phyloP scores from a whole-genome alignment of 164 flowering plant species.

The Sedum album region DNA sequence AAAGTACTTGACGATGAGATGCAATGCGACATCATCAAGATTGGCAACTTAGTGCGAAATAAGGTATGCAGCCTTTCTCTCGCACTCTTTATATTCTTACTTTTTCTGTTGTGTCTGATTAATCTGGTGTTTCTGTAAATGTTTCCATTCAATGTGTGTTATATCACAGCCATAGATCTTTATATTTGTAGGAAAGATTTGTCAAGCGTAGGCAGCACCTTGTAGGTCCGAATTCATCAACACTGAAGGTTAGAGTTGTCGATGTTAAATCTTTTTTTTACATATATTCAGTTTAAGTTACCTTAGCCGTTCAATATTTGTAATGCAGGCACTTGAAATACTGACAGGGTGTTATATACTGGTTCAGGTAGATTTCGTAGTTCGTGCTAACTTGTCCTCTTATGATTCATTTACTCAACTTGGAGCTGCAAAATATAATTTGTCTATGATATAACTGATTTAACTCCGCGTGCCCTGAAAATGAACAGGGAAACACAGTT shows the following conservation, averaged over 20 bases:
- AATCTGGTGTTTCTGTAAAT: neutral
- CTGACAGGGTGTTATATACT: slow-evolving; percentile 88
- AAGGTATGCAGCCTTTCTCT: slow-evolving; percentile 42
- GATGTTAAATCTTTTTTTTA: neutral
- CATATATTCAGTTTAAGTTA: neutral
- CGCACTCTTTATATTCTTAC: neutral
- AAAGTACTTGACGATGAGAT: slow-evolving; percentile 82
- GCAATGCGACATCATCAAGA: slow-evolving; percentile 90
- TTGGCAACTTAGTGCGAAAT: slow-evolving; percentile 62
- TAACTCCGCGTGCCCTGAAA: slow-evolving; percentile 5
- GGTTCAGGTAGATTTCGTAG: slow-evolving; percentile 50
- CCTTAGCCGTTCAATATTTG: neutral
- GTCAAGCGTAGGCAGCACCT: slow-evolving; percentile 83
- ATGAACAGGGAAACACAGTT: slow-evolving; percentile 74
- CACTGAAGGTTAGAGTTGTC: slow-evolving; percentile 53
- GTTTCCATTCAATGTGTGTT: neutral
- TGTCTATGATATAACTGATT: neutral
- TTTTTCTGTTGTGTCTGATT: neutral
- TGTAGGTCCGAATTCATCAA: slow-evolving; percentile 78
- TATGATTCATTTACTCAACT: neutral
- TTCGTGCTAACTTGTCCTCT: neutral
- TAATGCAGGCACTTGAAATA: slow-evolving; percentile 83
- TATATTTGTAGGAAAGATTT: slow-evolving; percentile 66
- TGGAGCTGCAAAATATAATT: neutral
- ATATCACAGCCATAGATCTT: no score